These are phyloP conservation scores for Ceratobasidium sp. DNA, from an alignment of 1,284 basidiomycete species.

Conservation along the genomic window DNA sequence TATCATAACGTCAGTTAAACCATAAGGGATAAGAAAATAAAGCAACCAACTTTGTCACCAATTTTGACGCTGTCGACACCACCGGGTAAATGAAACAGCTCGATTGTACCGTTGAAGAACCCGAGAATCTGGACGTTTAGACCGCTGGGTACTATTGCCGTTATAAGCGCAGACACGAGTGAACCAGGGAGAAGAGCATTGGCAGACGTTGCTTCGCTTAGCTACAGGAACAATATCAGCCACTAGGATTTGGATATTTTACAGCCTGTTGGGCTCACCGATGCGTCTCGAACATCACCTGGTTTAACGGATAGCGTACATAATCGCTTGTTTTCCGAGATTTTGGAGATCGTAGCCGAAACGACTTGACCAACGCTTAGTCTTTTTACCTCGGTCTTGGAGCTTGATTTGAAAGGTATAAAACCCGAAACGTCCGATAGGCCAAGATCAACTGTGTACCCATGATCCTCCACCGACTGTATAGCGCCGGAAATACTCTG, in stretches of 20 bases:
- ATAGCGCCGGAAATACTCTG: conserved; percentile 75
- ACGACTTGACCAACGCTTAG: conserved; percentile 77
- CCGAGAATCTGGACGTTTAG: conserved; percentile 92
- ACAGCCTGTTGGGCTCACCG: conserved; percentile 60
- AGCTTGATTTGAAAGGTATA: conserved; percentile 74
- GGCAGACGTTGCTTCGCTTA: conserved; percentile 83
- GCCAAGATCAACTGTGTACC: conserved; percentile 91
- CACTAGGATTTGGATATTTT: too few relatives aligned
- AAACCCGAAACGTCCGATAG: conserved; percentile 82
- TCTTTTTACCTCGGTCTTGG: conserved; percentile 52
- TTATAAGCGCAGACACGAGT: conserved; percentile 88
- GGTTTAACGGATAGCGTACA: conserved; percentile 72
- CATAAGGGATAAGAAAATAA: not conserved
- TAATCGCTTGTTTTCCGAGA: conserved; percentile 78
- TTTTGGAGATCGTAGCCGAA: conserved; percentile 71
- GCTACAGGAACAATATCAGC: conserved; percentile 57
- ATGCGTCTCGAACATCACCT: conserved; percentile 63
- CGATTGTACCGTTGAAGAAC: conserved; percentile 93
- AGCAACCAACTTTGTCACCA: conserved; percentile 77
- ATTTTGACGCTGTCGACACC: conserved; percentile 70
- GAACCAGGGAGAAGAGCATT: conserved; percentile 88
- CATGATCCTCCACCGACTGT: conserved; percentile 93
- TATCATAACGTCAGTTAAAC: not conserved
- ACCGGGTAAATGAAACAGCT: conserved; percentile 80
- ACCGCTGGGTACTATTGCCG: conserved; percentile 81